phyloP scores from a whole-genome alignment of 257 asterid genomes.

The Leptodermis oblonga region DNA sequence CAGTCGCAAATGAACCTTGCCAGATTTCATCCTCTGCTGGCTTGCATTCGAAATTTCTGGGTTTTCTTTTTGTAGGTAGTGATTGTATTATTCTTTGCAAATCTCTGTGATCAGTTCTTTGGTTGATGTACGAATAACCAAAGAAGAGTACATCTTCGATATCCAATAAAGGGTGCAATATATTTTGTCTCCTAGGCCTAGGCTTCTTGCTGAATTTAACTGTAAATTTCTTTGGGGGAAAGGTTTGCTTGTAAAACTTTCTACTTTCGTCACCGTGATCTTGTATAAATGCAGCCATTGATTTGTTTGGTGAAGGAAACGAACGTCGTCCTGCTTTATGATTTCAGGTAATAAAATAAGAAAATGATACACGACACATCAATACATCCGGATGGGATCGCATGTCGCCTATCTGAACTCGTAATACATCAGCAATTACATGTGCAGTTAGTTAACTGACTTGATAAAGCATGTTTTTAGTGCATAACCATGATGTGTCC shows the following conservation, averaged over 20 bases:
- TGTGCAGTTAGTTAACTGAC: too few relatives aligned
- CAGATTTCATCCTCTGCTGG: not conserved
- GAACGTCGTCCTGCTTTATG: too few relatives aligned
- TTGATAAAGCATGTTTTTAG: too few relatives aligned
- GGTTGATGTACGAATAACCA: not conserved
- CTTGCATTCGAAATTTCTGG: not conserved
- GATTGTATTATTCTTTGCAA: not conserved
- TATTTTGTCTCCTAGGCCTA: not conserved
- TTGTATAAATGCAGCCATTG: not conserved
- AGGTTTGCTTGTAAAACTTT: not conserved
- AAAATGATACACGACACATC: too few relatives aligned
- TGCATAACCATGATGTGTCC: too few relatives aligned
- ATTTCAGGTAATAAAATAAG: too few relatives aligned
- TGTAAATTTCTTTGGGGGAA: not conserved
- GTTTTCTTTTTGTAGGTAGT: not conserved
- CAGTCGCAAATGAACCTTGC: not conserved
- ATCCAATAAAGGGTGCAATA: slow-evolving; percentile 3
- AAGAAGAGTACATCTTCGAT: not conserved
- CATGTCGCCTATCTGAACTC: too few relatives aligned
- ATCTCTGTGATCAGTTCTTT: not conserved
- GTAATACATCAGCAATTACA: too few relatives aligned
- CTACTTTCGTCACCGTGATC: not conserved
- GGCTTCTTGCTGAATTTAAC: not conserved
- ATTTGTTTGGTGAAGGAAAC: not conserved
- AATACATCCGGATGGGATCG: too few relatives aligned